Evolutionary conservation across 768 basidiomycete species (phyloP).

Genomic region (Tremella yokohamensis): DNA sequence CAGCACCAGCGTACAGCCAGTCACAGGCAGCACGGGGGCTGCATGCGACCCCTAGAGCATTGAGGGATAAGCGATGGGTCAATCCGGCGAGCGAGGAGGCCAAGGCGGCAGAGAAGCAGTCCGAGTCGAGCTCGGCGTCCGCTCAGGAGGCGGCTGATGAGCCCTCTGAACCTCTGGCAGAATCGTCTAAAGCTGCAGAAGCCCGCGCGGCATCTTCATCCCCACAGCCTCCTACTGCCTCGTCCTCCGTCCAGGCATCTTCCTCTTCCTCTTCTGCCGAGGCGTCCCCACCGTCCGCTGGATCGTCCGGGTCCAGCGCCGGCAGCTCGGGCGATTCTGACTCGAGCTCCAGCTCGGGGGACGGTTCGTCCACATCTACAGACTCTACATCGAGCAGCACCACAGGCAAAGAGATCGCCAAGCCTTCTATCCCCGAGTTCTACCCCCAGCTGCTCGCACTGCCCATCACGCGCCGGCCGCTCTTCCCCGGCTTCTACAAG

Average conservation of each 20-base stretch:
- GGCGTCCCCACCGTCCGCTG: conserved; percentile 7
- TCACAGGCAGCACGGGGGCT: conserved; percentile 4
- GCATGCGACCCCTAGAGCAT: conserved; percentile 16
- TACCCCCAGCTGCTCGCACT: conserved; percentile 94
- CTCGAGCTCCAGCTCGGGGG: conserved; percentile 14
- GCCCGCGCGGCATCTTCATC: conserved; percentile 3
- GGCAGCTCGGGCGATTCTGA: conserved; percentile 10
- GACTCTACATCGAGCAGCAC: conserved; percentile 9
- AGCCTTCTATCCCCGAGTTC: conserved; percentile 78
- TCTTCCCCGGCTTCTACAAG: conserved; percentile 98
- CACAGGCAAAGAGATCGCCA: conserved; percentile 54
- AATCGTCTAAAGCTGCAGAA: conserved; percentile 30
- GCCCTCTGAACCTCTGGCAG: conserved; percentile 13
- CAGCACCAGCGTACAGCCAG: too few species aligned
- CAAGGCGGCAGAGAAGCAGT: conserved; percentile 2
- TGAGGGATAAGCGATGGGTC: conserved; percentile 38
- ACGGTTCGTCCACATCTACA: conserved; percentile 7
- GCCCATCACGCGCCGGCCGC: conserved; percentile 88
- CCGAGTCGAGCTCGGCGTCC: conserved; percentile 6
- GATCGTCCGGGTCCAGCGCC: conserved; percentile 19
- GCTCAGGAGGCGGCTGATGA: conserved; percentile 11
- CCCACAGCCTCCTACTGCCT: too few species aligned
- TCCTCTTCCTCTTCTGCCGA: conserved; percentile 13
- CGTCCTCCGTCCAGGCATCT: neutral
- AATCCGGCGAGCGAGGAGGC: conserved; percentile 27